These are phyloP conservation scores for Apiospora aurea DNA, from an alignment of 2,329 filamentous ascomycete genomes.

Conservation along the genomic window DNA sequence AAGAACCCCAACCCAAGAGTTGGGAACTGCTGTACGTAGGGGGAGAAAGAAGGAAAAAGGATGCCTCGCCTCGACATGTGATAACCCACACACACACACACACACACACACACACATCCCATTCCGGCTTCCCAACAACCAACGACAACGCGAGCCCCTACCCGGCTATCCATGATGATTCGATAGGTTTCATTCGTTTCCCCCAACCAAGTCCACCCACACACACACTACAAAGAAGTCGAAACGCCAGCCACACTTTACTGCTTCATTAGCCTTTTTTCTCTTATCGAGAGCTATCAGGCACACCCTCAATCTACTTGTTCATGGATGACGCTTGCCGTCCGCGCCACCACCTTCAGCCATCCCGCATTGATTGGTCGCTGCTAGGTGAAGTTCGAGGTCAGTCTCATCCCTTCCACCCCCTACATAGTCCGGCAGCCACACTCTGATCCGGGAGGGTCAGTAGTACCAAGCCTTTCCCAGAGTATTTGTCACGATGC, in stretches of 20 bases:
- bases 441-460: not conserved
- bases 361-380: not conserved
- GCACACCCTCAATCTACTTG: not conserved
- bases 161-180: not conserved
- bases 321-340: constrained; percentile 3
- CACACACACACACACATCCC: not conserved
- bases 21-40: not conserved
- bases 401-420: constrained; percentile 3
- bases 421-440: not conserved
- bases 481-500: not conserved
- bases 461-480: not conserved
- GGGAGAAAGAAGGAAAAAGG: too few relatives aligned
- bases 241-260: constrained; percentile 7
- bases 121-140: not conserved
- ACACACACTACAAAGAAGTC: not conserved
- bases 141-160: not conserved
- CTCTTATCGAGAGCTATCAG: not conserved
- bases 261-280: not conserved
- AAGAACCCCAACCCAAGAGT: not conserved
- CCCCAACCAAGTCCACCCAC: not conserved
- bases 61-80: not conserved
- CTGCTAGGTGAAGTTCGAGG: constrained; percentile 15
- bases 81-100: not conserved
- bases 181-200: constrained; percentile 5
- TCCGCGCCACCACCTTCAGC: not conserved